Evolutionary conservation across 2,329 filamentous ascomycete species (phyloP).

Genomic region (Herpomyces periplanetae): DNA sequence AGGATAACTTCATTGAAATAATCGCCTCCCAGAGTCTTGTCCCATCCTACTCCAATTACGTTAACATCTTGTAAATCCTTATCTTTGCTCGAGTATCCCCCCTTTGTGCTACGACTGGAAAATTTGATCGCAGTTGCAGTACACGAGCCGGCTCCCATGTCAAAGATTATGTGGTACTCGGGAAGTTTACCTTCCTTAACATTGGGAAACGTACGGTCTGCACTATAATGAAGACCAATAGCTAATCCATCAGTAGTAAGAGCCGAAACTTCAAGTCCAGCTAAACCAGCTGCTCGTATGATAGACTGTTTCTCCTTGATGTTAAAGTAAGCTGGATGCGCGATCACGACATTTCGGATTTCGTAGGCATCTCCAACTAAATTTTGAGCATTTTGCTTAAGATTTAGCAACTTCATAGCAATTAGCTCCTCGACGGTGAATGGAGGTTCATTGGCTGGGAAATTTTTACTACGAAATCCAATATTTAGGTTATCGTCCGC

Average conservation of each 20-base stretch:
- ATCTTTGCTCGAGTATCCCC: too few species aligned
- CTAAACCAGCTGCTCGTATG: constrained; percentile 43
- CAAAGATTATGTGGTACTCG: constrained; percentile 70
- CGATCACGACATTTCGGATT: constrained; percentile 51
- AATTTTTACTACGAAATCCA: constrained; percentile 35
- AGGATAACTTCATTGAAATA: constrained; percentile 53
- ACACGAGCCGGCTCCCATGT: constrained; percentile 86
- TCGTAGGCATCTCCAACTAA: constrained; percentile 32
- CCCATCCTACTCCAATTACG: constrained; percentile 53
- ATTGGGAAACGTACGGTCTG: constrained; percentile 50
- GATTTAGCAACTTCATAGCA: constrained; percentile 77
- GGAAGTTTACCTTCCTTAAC: constrained; percentile 45
- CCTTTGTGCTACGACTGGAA: constrained; percentile 42
- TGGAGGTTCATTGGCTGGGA: constrained; percentile 21
- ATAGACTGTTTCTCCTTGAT: constrained; percentile 59
- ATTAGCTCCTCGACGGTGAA: constrained; percentile 63
- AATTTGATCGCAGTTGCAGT: constrained; percentile 66
- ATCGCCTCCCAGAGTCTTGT: constrained; percentile 59
- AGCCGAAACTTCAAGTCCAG: constrained; percentile 46
- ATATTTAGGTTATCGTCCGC: constrained; percentile 22
- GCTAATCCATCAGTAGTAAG: constrained; percentile 63
- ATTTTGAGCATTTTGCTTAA: constrained; percentile 50
- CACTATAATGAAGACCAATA: constrained; percentile 81
- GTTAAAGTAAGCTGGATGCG: constrained; percentile 62
- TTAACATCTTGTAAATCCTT: constrained; percentile 91